Evolutionary conservation across 306 rosid genomes (phyloP).

Genomic region (Arachis hypogaea): DNA sequence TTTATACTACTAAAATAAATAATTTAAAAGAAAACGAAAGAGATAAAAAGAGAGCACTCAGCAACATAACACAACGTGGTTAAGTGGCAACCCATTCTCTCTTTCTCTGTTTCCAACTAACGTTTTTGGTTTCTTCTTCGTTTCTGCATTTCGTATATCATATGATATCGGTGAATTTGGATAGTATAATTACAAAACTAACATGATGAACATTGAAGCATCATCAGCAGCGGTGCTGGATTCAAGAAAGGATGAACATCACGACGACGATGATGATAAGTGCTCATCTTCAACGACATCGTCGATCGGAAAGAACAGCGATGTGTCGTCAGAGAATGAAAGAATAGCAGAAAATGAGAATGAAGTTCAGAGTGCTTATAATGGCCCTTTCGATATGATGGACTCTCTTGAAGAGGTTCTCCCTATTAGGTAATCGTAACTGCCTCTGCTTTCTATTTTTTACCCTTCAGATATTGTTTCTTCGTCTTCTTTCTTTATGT

Average conservation of each 20-base stretch:
- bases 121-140: background rate
- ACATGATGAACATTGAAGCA: conserved; percentile 33
- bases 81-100: background rate
- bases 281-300: conserved; percentile 63
- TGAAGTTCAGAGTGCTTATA: conserved; percentile 73
- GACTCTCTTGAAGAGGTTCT: conserved; percentile 70
- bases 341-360: conserved; percentile 31
- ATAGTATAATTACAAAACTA: background rate
- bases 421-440: conserved; percentile 57
- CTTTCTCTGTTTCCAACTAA: background rate
- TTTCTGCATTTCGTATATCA: background rate
- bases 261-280: conserved; percentile 28
- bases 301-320: conserved; percentile 86
- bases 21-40: background rate
- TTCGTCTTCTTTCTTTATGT: too few relatives aligned
- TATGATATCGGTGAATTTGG: too few relatives aligned
- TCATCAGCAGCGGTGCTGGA: conserved; percentile 26
- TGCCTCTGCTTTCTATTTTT: background rate
- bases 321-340: conserved; percentile 45
- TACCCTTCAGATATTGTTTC: too few relatives aligned
- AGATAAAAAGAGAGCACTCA: background rate
- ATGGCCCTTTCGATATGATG: conserved; percentile 68
- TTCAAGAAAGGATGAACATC: background rate
- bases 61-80: background rate
- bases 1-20: background rate